Evolutionary conservation across 768 basidiomycete genomes (phyloP), one percentile per base, ranked within the genome.

Genomic region (Amanita rimosa): DNA sequence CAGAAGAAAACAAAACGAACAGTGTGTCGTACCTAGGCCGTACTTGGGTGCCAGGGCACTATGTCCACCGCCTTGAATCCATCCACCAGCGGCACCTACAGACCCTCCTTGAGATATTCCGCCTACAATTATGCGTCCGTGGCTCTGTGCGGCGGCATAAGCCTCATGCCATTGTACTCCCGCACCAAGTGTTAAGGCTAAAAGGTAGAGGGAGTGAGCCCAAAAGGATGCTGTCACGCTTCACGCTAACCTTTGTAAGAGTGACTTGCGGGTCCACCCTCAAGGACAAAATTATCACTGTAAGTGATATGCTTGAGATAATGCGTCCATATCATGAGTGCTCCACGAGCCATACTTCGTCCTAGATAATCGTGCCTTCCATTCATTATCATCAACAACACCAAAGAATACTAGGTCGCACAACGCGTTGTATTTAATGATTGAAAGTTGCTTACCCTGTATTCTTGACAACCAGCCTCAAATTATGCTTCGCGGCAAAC

Each of bases 81-180:
- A 78, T 19, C 74, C 75, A 27, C 72, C 74, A 14, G 68, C 64
- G 17, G 73, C 66, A 37, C 73, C 75, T 4, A 76, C 63, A 4
- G 72, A 67, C 17, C 65, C 71, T 6, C 65, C 63, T 0, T 31
- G 13, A 5, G 66, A 66, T 3, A 64, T 14, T 9, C 70, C 75
- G 5, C 78, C 78, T 3, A 76, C 65, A 16, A 78, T 61, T 40
- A 67, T 55, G 3, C 69, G 65, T 0, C 62, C 64, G n/a, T 70
- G 54, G 4, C 60, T 53, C n/a, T 70, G 56, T 5, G 63, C 69
- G 5, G 67, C 65, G 2, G 52, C 55, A 51, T 75, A 76, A 0
- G 67, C 68, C 39, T 72, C 68, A 16, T 53, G 38, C 71, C 72
- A 75, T 50, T 73, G 70, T 2, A 74, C 70, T 1, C 73, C 75